Percentiles rank a stretch among this genome's conserved stretches.
Evolutionary conservation across 345 rosid species (phyloP).

Genomic region (Syzygium aqueum): DNA sequence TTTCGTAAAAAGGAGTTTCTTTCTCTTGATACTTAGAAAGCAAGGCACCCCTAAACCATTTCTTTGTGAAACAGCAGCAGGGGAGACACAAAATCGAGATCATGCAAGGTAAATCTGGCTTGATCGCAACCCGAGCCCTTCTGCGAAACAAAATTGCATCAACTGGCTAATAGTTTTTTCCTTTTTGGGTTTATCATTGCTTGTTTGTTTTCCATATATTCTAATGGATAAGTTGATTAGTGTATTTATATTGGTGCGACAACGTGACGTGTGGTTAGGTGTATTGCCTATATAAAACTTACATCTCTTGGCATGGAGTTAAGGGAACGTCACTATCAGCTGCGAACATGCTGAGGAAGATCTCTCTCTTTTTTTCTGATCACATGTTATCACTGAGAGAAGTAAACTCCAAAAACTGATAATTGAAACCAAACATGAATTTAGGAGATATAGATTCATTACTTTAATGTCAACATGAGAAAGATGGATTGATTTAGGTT

Average conservation of each 20-base stretch:
- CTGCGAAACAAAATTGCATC: neutral
- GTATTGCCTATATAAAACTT: neutral
- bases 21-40: neutral
- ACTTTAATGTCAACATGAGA: neutral
- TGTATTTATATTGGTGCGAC: neutral
- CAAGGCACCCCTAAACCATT: neutral
- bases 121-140: neutral
- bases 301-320: neutral
- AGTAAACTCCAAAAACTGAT: neutral
- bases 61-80: neutral
- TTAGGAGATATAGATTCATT: neutral
- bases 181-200: neutral
- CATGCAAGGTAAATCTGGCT: neutral
- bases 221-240: neutral
- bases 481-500: neutral
- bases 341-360: neutral
- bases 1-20: neutral
- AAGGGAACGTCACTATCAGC: neutral
- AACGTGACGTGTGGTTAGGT: neutral
- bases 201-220: neutral
- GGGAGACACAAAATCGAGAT: neutral
- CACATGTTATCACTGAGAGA: neutral
- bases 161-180: neutral
- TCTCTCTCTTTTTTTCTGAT: neutral
- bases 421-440: neutral